A percentile compares a stretch with the other conserved stretches of the same genome.
These are phyloP conservation scores for Colletotrichum caudatum DNA, from an alignment of 2,329 filamentous ascomycete species.

Conservation along the genomic window DNA sequence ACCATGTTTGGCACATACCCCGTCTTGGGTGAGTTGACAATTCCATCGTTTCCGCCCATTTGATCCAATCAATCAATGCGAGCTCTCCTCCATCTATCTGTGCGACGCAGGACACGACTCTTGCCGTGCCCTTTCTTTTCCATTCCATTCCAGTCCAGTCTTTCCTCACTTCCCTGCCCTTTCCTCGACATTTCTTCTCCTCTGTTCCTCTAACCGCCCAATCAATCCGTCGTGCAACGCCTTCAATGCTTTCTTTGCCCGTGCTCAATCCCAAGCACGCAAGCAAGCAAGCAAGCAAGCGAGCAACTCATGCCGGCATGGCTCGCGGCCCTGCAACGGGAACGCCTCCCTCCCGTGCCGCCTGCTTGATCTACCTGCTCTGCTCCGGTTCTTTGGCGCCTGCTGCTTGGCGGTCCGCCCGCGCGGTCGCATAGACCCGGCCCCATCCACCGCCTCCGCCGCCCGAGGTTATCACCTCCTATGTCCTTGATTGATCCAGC, in stretches of 20 bases:
- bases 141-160: background rate
- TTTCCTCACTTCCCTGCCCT: background rate
- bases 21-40: constrained; percentile 53
- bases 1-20: constrained; percentile 60
- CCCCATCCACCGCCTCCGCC: constrained; percentile 16
- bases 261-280: constrained; percentile 14
- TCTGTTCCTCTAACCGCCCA: background rate
- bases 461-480: constrained; percentile 2
- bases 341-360: constrained; percentile 43
- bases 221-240: constrained; percentile 1
- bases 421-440: constrained; percentile 26
- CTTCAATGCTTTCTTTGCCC: constrained; percentile 22
- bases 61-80: constrained; percentile 10
- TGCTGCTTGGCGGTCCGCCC: constrained; percentile 27
- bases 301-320: constrained; percentile 41
- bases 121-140: background rate
- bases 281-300: background rate
- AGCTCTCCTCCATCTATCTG: background rate
- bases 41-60: constrained; percentile 5
- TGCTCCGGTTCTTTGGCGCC: constrained; percentile 17
- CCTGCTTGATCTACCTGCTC: constrained; percentile 40
- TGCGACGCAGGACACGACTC: background rate
- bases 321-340: constrained; percentile 45
- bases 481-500: constrained; percentile 2
- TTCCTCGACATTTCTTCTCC: background rate